A percentile compares a stretch with the other conserved stretches of the same genome.
phyloP scores from a whole-genome alignment of 2,329 filamentous ascomycete genomes.

The Nemania sp. region DNA sequence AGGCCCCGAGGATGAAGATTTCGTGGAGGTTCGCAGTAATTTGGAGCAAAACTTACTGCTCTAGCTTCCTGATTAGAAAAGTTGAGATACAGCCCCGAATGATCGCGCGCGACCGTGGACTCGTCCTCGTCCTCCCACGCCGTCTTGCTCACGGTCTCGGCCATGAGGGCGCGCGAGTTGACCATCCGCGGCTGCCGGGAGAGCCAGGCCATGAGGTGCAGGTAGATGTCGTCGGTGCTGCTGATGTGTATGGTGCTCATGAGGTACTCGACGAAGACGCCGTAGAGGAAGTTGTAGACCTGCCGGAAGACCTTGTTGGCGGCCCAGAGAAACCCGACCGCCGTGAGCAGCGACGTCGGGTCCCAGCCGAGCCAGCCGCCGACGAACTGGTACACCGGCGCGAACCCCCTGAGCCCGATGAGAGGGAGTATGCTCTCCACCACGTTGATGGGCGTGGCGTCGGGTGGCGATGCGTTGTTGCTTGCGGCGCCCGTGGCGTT shows the following conservation, averaged over 20 bases:
- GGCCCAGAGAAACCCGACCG: constrained; percentile 54
- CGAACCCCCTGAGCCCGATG: constrained; percentile 48
- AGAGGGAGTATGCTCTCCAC: constrained; percentile 51
- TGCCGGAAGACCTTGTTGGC: constrained; percentile 46
- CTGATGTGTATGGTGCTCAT: constrained; percentile 58
- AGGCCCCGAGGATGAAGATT: neutral
- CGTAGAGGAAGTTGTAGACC: constrained; percentile 42
- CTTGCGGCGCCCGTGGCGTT: constrained; percentile 27
- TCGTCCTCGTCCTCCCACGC: constrained; percentile 55
- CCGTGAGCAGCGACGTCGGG: constrained; percentile 52
- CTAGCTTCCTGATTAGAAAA: constrained; percentile 63
- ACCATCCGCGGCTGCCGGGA: constrained; percentile 56
- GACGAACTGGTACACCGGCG: constrained; percentile 52
- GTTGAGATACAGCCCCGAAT: constrained; percentile 55
- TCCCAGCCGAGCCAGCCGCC: constrained; percentile 54
- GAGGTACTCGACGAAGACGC: constrained; percentile 50
- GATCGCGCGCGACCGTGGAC: constrained; percentile 38
- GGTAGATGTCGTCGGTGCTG: constrained; percentile 62
- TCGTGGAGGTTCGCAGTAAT: too few relatives aligned
- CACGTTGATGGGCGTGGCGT: constrained; percentile 25
- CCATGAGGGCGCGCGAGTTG: constrained; percentile 57
- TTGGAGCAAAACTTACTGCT: constrained; percentile 48
- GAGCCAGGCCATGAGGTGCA: constrained; percentile 63
- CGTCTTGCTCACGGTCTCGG: constrained; percentile 58
- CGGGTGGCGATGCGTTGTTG: constrained; percentile 28